A percentile compares a stretch with the other conserved stretches of the same genome.
These are phyloP conservation scores for Mortierella alpina DNA, from an alignment of 192 early-diverging fungal species.

Conservation along the genomic window DNA sequence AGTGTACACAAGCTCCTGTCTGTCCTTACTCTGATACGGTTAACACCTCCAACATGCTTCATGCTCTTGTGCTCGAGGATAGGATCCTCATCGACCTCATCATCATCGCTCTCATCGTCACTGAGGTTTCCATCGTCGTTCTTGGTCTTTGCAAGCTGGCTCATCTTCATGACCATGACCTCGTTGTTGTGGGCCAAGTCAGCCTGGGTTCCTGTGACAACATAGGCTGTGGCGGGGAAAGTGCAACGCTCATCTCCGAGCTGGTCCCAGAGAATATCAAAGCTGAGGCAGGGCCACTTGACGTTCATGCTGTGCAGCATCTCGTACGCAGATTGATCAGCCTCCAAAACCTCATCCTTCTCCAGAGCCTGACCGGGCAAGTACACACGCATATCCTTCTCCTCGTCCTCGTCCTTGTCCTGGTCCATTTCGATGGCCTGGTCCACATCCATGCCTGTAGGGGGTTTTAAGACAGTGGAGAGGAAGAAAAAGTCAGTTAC, in stretches of 20 bases:
- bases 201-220: slow-evolving; percentile 95
- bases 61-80: slow-evolving; percentile 87
- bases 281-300: slow-evolving; percentile 96
- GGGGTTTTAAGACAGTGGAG: neutral
- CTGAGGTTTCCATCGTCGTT: slow-evolving; percentile 87
- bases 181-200: slow-evolving; percentile 87
- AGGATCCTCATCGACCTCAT: slow-evolving; percentile 95
- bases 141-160: slow-evolving; percentile 91
- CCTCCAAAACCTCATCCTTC: slow-evolving; percentile 91
- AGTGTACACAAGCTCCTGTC: slow-evolving; percentile 22
- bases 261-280: slow-evolving; percentile 92
- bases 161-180: slow-evolving; percentile 95
- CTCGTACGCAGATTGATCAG: slow-evolving; percentile 94
- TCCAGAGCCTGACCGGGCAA: slow-evolving; percentile 90
- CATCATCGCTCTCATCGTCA: slow-evolving; percentile 77
- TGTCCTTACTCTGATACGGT: slow-evolving; percentile 79
- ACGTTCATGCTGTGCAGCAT: slow-evolving; percentile 96
- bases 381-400: slow-evolving; percentile 78
- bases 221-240: slow-evolving; percentile 93
- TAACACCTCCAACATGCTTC: slow-evolving; percentile 91
- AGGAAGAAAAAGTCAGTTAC: neutral
- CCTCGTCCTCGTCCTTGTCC: slow-evolving; percentile 65
- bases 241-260: slow-evolving; percentile 81
- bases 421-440: slow-evolving; percentile 52
- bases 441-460: slow-evolving; percentile 44